phyloP scores from a whole-genome alignment of 805 yeast genomes.

The Nakazawaea wickerhamii region DNA sequence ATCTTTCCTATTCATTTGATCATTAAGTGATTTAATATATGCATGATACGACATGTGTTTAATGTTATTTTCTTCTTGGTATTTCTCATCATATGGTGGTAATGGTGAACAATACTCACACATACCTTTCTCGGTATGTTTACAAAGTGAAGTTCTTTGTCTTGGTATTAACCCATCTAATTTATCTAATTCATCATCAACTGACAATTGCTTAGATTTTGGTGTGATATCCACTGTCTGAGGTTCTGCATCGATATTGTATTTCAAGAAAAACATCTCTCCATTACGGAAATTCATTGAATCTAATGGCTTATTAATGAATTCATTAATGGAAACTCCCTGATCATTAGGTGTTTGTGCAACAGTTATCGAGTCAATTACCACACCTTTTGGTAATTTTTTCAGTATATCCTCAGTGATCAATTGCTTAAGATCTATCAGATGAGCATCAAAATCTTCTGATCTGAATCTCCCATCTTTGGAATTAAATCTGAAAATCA shows the following conservation, averaged over 20 bases:
- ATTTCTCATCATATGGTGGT: conserved; percentile 88
- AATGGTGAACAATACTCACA: conserved; percentile 95
- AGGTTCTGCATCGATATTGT: conserved; percentile 20
- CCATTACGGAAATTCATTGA: conserved; percentile 56
- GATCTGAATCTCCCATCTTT: conserved; percentile 81
- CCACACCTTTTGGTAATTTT: conserved; percentile 30
- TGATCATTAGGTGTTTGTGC: conserved; percentile 40
- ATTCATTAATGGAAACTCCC: conserved; percentile 33
- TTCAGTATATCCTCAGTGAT: conserved; percentile 18
- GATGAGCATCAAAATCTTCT: conserved; percentile 33
- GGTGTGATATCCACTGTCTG: background rate
- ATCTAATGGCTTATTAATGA: conserved; percentile 25
- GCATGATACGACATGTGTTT: conserved; percentile 90
- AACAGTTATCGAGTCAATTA: conserved; percentile 28
- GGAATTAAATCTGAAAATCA: conserved; percentile 75
- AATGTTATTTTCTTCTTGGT: conserved; percentile 67
- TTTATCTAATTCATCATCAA: conserved; percentile 63
- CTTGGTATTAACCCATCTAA: conserved; percentile 72
- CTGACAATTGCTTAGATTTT: conserved; percentile 41
- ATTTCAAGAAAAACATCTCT: conserved; percentile 46
- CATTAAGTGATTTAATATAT: conserved; percentile 65
- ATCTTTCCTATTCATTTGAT: conserved; percentile 55
- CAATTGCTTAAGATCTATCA: conserved; percentile 2
- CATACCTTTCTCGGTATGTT: conserved; percentile 93
- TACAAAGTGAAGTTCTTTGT: conserved; percentile 56